A percentile compares a stretch with the other conserved stretches of the same genome.
These are phyloP conservation scores for Flueggea neowawraea DNA, from an alignment of 441 rosid genomes.

Conservation along the genomic window DNA sequence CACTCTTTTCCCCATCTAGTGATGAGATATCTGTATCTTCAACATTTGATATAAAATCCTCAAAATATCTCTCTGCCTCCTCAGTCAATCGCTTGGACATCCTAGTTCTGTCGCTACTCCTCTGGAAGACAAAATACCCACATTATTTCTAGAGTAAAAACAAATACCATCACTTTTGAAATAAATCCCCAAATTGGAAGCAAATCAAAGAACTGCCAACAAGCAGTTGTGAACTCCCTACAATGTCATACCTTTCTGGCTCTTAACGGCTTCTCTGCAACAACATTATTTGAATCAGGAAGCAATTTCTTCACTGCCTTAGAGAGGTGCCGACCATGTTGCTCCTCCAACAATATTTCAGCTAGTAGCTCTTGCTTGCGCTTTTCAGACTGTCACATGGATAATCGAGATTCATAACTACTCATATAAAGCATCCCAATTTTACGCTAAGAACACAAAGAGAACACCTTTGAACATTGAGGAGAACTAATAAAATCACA, in stretches of 20 bases:
- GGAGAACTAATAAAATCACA: not conserved
- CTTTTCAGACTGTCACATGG: constrained; percentile 69
- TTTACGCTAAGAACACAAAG: not conserved
- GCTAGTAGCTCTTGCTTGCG: constrained; percentile 66
- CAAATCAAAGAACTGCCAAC: not conserved
- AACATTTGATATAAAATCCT: constrained; percentile 83
- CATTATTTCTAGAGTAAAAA: not conserved
- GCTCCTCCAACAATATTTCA: constrained; percentile 71
- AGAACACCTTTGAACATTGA: not conserved
- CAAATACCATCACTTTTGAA: not conserved
- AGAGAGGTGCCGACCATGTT: constrained; percentile 59
- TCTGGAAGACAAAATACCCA: constrained; percentile 29
- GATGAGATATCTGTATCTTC: constrained; percentile 98
- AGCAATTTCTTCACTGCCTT: constrained; percentile 57
- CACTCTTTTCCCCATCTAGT: constrained; percentile 89
- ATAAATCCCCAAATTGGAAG: not conserved
- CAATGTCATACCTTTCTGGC: constrained; percentile 46
- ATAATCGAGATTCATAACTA: constrained; percentile 13
- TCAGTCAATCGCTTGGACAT: constrained; percentile 76
- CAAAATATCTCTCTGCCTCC: constrained; percentile 89
- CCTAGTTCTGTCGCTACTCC: constrained; percentile 73
- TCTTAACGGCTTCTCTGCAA: constrained; percentile 36
- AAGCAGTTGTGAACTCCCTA: not conserved
- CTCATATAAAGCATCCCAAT: not conserved
- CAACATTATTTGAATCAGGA: constrained; percentile 40